Base-by-base conservation (phyloP, 345 rosid genomes). In the Mangifera indica region DNA sequence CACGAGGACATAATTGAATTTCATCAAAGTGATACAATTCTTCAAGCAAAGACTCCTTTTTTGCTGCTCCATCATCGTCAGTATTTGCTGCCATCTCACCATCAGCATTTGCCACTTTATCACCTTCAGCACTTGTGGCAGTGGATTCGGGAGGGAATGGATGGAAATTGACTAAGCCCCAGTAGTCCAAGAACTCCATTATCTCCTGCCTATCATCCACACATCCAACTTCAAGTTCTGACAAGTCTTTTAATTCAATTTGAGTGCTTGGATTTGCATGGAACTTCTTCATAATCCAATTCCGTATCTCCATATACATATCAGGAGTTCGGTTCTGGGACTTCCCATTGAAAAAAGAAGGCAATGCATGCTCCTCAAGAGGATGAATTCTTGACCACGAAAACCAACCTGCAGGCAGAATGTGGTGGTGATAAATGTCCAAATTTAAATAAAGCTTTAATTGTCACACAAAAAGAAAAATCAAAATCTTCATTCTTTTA, bases 121-220 rank as follows among this genome's bases (percentile, higher is more conserved):
- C 85, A 78, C 72, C 62, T 73, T 80, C 85, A 55, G 74, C 79
- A 72, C 51, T 77, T 55, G 82, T 63, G 49, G 69, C 56, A 69
- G 79, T 54, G 74, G 87, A 45, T 63, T 83, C 96, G 40, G 86
- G 80, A 22, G 83, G 93, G 69, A 91, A 86, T 55, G 98, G 98
- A 69, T 96, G 99, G 73, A 96, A 96, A 79, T 96, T 96, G 75
- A 93, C 88, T 84, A 96, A 85, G 74, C 99, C 99, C 99, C 98
- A 96, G 80, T 87, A 91, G 64, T 96, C 98, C 87, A 96, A 82
- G 85, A 96, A 96, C 81, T 96, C 96, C 79, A 93, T 78, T 74
- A 96, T 90, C 82, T 93, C 99, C 70, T 85, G 89, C 85, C 87
- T 93, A 42, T 96, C 92, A 55, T 91, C 95, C 46, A 78, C 66